A percentile compares a stretch with the other conserved stretches of the same genome.
Conservation (phyloP, 768 basidiomycete genomes). For the Mycena leptocephala region DNA sequence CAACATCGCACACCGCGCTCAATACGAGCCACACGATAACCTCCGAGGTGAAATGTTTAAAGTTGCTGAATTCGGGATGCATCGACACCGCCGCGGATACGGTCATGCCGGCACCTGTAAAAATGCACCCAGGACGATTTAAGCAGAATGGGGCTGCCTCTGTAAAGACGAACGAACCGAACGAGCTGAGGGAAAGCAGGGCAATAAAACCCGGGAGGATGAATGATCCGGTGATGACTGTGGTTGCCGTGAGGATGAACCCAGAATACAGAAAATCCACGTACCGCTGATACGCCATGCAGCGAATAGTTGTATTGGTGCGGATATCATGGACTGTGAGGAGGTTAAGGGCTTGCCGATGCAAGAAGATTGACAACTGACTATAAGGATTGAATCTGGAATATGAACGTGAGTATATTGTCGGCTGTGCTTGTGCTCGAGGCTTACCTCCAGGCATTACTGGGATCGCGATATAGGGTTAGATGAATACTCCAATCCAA, state of each 20-base stretch:
- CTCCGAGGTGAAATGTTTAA: not conserved
- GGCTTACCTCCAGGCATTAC: conserved; percentile 18
- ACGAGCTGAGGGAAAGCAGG: conserved; percentile 12
- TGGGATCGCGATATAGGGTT: not conserved
- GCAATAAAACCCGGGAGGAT: conserved; percentile 15
- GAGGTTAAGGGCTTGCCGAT: not conserved
- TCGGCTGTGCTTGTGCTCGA: no score
- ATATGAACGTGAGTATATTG: not conserved
- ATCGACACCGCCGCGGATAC: not conserved
- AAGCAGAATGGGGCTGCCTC: no score
- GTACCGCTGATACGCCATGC: conserved; percentile 28
- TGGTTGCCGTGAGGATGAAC: not conserved
- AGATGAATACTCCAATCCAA: no score
- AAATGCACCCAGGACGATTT: not conserved
- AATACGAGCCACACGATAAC: conserved; percentile 15
- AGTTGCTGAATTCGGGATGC: not conserved
- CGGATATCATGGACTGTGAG: conserved; percentile 15
- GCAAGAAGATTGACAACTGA: not conserved
- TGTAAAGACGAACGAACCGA: not conserved
- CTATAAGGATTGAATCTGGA: conserved; percentile 24
- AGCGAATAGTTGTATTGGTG: conserved; percentile 27
- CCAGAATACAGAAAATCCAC: not conserved
- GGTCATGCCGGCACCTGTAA: conserved; percentile 3
- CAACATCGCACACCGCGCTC: conserved; percentile 23
- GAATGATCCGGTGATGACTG: conserved; percentile 21